These are phyloP conservation scores for Vitis rotundifolia DNA, from an alignment of 164 flowering plant species.

Conservation along the genomic window DNA sequence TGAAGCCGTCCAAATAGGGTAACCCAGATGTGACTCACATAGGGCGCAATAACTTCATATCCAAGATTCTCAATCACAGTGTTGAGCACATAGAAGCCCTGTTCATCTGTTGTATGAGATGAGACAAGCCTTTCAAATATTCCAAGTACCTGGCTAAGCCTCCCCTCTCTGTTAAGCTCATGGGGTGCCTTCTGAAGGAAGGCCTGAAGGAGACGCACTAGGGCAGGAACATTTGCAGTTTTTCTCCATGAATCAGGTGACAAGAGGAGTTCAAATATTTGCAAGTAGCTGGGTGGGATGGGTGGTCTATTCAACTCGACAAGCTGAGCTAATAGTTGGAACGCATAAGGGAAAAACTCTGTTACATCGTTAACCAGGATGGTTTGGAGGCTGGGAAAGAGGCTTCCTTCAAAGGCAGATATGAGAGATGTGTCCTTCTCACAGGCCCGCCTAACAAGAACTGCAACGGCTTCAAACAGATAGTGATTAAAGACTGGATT, in stretches of 20 bases:
- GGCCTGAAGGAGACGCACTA: constrained; percentile 92
- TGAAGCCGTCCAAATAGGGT: constrained; percentile 61
- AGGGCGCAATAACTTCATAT: constrained; percentile 64
- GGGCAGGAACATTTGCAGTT: constrained; percentile 85
- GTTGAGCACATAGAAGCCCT: constrained; percentile 92
- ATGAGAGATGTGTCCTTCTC: constrained; percentile 67
- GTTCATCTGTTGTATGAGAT: constrained; percentile 68
- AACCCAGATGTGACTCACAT: constrained; percentile 63
- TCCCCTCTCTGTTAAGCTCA: constrained; percentile 69
- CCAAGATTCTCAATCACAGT: constrained; percentile 83
- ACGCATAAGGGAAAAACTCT: constrained; percentile 95
- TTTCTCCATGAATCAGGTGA: constrained; percentile 76
- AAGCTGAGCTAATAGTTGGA: constrained; percentile 91
- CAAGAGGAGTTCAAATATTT: constrained; percentile 70
- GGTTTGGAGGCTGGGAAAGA: constrained; percentile 67
- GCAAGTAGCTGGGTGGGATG: constrained; percentile 64
- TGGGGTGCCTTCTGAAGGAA: constrained; percentile 84
- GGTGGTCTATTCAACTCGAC: constrained; percentile 81
- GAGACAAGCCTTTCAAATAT: constrained; percentile 69
- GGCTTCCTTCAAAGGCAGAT: constrained; percentile 65
- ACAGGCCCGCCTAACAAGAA: constrained; percentile 74
- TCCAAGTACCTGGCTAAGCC: constrained; percentile 68
- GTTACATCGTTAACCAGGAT: constrained; percentile 68
- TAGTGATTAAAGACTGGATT: constrained; percentile 88
- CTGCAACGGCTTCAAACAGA: constrained; percentile 86